These are phyloP conservation scores for Suillus bovinus DNA, from an alignment of 768 basidiomycete genomes.

Conservation along the genomic window DNA sequence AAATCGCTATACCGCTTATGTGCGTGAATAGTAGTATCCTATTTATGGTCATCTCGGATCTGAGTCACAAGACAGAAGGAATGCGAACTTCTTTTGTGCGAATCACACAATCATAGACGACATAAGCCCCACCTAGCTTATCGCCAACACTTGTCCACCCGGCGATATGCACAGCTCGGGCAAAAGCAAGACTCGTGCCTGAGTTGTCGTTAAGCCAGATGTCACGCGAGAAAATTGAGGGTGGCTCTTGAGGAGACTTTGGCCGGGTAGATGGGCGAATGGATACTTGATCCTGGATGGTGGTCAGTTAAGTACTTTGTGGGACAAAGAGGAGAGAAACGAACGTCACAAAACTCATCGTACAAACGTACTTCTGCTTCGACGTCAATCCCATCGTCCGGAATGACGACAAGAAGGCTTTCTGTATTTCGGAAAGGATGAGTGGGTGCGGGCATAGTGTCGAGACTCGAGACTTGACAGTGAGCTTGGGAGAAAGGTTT, in stretches of 20 bases:
- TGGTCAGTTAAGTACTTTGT: not conserved
- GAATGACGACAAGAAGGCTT: slow-evolving; percentile 54
- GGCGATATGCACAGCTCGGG: slow-evolving; percentile 61
- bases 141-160: slow-evolving; percentile 79
- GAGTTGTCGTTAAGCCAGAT: slow-evolving; percentile 70
- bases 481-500: not conserved
- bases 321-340: slow-evolving; percentile 1
- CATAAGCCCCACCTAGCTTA: slow-evolving; percentile 59
- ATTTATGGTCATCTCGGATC: slow-evolving; percentile 6
- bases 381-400: slow-evolving; percentile 54
- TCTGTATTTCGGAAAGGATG: slow-evolving; percentile 51
- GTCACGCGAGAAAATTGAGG: slow-evolving; percentile 64
- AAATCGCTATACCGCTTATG: slow-evolving; percentile 73
- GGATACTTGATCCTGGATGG: slow-evolving; percentile 18
- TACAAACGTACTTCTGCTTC: slow-evolving; percentile 69
- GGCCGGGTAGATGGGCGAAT: slow-evolving; percentile 15
- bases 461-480: no score
- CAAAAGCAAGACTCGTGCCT: slow-evolving; percentile 55
- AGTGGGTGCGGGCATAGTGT: slow-evolving; percentile 16
- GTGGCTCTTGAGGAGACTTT: slow-evolving; percentile 35
- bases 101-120: slow-evolving; percentile 74
- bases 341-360: slow-evolving; percentile 58
- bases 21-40: slow-evolving; percentile 64
- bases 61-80: not conserved
- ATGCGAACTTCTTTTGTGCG: slow-evolving; percentile 55